phyloP scores from a whole-genome alignment of 2,329 filamentous ascomycete species.

The Bipolaris victoriae region DNA sequence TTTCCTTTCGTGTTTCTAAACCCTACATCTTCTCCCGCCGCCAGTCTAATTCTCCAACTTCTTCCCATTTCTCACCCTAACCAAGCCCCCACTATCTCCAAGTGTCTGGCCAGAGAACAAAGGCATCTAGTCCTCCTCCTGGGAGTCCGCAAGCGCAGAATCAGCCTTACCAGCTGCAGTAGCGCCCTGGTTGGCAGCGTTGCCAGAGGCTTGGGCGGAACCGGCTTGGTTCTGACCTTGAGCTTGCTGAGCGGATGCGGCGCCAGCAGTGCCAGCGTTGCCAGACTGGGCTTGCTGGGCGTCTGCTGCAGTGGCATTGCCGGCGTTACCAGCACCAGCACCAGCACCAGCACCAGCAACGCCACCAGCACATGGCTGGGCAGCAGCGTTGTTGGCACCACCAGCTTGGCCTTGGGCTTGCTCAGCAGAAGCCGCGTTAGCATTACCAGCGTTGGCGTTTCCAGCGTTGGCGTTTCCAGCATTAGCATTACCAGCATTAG shows the following conservation, averaged over 20 bases:
- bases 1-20: too few species aligned
- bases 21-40: too few species aligned
- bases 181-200: neutral
- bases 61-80: too few species aligned
- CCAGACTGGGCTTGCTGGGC: neutral
- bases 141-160: conserved; percentile 21
- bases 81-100: neutral
- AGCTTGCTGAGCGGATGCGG: neutral
- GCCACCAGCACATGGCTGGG: neutral
- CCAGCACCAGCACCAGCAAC: neutral
- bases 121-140: conserved; percentile 23
- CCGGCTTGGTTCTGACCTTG: neutral
- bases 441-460: too few species aligned
- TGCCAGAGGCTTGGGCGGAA: neutral
- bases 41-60: too few species aligned
- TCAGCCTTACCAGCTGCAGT: conserved; percentile 13
- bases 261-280: neutral
- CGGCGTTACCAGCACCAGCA: neutral
- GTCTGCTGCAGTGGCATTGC: neutral
- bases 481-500: too few species aligned
- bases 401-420: too few species aligned
- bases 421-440: too few species aligned
- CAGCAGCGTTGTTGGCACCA: too few species aligned
- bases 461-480: too few species aligned
- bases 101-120: neutral